phyloP scores from a whole-genome alignment of 2,329 filamentous ascomycete genomes.

The Penicillium sclerotiorum region DNA sequence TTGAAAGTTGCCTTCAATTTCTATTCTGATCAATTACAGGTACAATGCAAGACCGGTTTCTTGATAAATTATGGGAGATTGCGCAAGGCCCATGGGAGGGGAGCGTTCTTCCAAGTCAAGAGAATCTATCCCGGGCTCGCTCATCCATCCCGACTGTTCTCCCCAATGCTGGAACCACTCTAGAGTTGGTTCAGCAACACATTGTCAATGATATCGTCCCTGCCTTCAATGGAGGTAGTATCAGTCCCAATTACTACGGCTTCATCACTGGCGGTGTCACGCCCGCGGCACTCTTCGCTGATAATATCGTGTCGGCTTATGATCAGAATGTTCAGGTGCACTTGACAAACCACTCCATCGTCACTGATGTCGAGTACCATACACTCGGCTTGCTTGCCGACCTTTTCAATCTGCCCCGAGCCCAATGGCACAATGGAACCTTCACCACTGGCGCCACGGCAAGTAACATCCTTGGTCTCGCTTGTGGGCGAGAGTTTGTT shows the following conservation, averaged over 20 bases:
- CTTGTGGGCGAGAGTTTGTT: slow-evolving; percentile 68
- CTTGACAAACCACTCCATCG: slow-evolving; percentile 72
- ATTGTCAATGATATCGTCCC: slow-evolving; percentile 47
- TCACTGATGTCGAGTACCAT: slow-evolving; percentile 74
- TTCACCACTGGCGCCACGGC: slow-evolving; percentile 77
- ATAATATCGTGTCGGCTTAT: slow-evolving; percentile 76
- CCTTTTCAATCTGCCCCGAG: slow-evolving; percentile 62
- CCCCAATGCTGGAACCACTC: slow-evolving; percentile 31
- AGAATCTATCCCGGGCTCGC: slow-evolving; percentile 34
- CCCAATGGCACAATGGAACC: slow-evolving; percentile 69
- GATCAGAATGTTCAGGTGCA: slow-evolving; percentile 89
- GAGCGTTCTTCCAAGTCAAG: slow-evolving; percentile 34
- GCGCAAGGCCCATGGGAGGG: slow-evolving; percentile 32
- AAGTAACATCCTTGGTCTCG: slow-evolving; percentile 66
- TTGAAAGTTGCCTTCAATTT: too few species aligned
- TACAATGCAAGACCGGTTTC: slow-evolving; percentile 23
- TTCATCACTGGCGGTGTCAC: slow-evolving; percentile 85
- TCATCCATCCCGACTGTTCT: slow-evolving; percentile 36
- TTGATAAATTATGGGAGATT: slow-evolving; percentile 34
- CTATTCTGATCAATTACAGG: neutral
- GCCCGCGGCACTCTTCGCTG: slow-evolving; percentile 77
- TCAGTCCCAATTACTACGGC: slow-evolving; percentile 74
- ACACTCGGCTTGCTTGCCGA: slow-evolving; percentile 70
- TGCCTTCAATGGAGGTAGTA: slow-evolving; percentile 67
- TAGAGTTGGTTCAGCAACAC: slow-evolving; percentile 38